Percentiles rank a stretch among this genome's conserved stretches.
Evolutionary conservation across 352 stramenopile genomes (phyloP).

Genomic region (Phytophthora lateralis): DNA sequence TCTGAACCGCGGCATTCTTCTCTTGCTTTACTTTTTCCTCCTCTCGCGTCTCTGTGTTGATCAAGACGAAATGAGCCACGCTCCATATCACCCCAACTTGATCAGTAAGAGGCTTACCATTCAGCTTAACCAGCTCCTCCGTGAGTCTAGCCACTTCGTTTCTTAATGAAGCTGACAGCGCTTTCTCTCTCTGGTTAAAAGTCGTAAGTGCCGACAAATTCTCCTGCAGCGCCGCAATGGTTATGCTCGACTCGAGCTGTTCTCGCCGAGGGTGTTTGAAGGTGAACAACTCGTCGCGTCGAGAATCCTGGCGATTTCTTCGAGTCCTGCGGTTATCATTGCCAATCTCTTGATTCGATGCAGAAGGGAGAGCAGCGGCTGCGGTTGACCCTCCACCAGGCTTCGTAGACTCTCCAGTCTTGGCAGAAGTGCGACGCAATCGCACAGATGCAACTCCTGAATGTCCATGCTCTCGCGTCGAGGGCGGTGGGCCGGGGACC

Average conservation of each 20-base stretch:
- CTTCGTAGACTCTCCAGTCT: constrained; percentile 4
- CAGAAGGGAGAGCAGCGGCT: not conserved
- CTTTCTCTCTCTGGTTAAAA: constrained; percentile 58
- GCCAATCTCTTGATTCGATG: constrained; percentile 28
- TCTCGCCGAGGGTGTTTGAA: constrained; percentile 34
- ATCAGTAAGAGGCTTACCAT: constrained; percentile 26
- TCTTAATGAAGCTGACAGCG: constrained; percentile 41
- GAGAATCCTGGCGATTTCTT: constrained; percentile 12
- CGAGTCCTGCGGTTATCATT: constrained; percentile 4
- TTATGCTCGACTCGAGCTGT: constrained; percentile 35
- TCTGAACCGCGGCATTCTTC: constrained; percentile 34
- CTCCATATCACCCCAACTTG: not conserved
- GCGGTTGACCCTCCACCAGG: not conserved
- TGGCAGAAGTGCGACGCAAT: constrained; percentile 29
- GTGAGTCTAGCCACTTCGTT: constrained; percentile 44
- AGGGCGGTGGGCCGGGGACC: constrained; percentile 22
- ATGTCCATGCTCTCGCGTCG: constrained; percentile 23
- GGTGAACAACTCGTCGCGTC: constrained; percentile 25
- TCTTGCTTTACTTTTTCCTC: constrained; percentile 58
- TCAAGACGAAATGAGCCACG: not conserved
- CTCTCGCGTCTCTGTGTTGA: constrained; percentile 44
- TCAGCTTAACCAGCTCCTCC: constrained; percentile 35
- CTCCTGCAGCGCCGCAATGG: constrained; percentile 48
- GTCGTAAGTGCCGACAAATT: constrained; percentile 51
- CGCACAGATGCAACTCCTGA: constrained; percentile 27